phyloP scores from a whole-genome alignment of 257 asterid genomes.

The Solanum dulcamara region DNA sequence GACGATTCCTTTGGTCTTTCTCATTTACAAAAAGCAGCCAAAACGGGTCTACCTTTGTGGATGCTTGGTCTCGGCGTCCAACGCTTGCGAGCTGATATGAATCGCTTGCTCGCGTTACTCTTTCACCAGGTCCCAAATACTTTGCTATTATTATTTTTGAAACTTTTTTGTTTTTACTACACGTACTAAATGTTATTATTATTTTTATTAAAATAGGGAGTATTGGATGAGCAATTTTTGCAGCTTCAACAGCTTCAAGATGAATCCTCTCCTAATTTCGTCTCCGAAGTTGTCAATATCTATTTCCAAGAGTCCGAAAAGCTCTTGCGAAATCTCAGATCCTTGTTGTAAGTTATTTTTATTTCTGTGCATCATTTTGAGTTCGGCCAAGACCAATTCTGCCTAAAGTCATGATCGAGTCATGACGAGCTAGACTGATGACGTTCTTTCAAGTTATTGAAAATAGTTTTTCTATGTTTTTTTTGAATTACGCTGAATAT shows the following conservation, averaged over 20 bases:
- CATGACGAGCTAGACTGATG: too few relatives aligned
- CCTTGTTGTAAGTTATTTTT: constrained; percentile 29
- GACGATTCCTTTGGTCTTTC: background rate
- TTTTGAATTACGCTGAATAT: too few relatives aligned
- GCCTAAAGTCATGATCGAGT: too few relatives aligned
- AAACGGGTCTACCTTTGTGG: constrained; percentile 99
- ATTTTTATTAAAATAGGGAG: constrained; percentile 33
- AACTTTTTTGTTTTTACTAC: background rate
- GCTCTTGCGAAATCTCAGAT: constrained; percentile 68
- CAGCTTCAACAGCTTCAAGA: constrained; percentile 89
- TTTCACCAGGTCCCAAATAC: constrained; percentile 52
- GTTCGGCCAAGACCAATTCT: too few relatives aligned
- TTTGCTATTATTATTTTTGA: background rate
- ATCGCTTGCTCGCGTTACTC: constrained; percentile 74
- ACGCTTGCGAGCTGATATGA: constrained; percentile 71
- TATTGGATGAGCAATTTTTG: constrained; percentile 80
- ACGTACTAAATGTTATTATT: background rate
- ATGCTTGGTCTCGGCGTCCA: constrained; percentile 69
- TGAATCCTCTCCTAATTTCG: constrained; percentile 80
- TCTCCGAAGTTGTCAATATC: constrained; percentile 77
- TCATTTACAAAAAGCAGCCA: constrained; percentile 15
- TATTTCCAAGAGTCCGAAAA: constrained; percentile 84
- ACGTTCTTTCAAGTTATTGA: too few relatives aligned
- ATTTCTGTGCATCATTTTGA: background rate
- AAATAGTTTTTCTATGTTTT: too few relatives aligned